Conservation (phyloP, 148 eudicot species). For the Tetragonia tetragonoides region DNA sequence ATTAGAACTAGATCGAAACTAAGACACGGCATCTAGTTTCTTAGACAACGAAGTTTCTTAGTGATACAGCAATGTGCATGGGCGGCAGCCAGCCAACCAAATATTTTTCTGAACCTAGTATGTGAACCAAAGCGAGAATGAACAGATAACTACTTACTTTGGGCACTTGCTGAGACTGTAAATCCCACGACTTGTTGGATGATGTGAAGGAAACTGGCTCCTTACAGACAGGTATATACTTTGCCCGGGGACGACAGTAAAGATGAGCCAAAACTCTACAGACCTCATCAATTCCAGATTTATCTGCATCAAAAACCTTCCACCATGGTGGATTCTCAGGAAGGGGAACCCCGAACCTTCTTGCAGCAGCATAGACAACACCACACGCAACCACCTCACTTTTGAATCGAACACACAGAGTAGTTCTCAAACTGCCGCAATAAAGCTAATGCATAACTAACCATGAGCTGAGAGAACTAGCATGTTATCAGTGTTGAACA, state of each 20-base stretch:
- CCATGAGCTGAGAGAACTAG: background rate
- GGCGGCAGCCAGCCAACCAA: background rate
- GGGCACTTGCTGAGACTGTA: conserved; percentile 45
- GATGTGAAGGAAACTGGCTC: conserved; percentile 68
- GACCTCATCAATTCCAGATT: conserved; percentile 79
- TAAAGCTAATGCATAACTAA: conserved; percentile 3
- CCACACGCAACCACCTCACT: conserved; percentile 98
- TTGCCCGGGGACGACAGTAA: conserved; percentile 85
- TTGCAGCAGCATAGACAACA: conserved; percentile 91
- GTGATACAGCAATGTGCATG: background rate
- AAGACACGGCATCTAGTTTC: background rate
- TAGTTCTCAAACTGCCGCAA: conserved; percentile 72
- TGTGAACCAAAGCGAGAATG: background rate
- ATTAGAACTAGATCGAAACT: background rate
- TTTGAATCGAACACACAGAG: conserved; percentile 83
- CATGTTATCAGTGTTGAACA: background rate
- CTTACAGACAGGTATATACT: conserved; percentile 76
- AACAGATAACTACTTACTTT: conserved; percentile 38
- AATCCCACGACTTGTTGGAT: conserved; percentile 65
- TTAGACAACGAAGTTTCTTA: background rate
- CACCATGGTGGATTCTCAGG: conserved; percentile 98
- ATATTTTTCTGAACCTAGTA: too few relatives aligned
- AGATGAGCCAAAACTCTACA: conserved; percentile 79
- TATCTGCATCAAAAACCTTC: conserved; percentile 91
- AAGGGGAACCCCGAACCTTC: conserved; percentile 76